phyloP scores from a whole-genome alignment of 2,329 filamentous ascomycete species.

The Zymoseptoria crescenta region DNA sequence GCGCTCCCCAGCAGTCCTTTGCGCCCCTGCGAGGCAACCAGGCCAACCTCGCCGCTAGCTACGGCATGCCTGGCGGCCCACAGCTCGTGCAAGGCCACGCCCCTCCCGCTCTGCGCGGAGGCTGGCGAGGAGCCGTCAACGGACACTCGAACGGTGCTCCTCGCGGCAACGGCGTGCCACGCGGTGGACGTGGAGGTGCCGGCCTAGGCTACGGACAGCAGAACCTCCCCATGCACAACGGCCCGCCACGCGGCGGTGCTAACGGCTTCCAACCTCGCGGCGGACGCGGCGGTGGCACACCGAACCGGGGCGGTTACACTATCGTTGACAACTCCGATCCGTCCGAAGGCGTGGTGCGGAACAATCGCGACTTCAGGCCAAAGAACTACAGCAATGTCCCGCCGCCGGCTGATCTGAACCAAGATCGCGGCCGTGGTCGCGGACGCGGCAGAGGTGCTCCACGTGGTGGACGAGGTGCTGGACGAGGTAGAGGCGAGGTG shows the following conservation, averaged over 20 bases:
- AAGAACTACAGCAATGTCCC: slow-evolving; percentile 47
- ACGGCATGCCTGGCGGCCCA: slow-evolving; percentile 51
- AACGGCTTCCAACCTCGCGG: slow-evolving; percentile 18
- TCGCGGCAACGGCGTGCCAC: slow-evolving; percentile 22
- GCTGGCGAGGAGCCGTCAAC: slow-evolving; percentile 50
- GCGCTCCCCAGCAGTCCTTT: slow-evolving; percentile 20
- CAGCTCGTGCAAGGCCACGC: slow-evolving; percentile 52
- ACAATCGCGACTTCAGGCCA: slow-evolving; percentile 50
- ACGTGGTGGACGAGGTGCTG: slow-evolving; percentile 15
- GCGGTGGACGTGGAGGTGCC: slow-evolving; percentile 31
- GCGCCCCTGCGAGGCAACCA: slow-evolving; percentile 22
- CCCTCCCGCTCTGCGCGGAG: slow-evolving; percentile 52
- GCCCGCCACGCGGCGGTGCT: slow-evolving; percentile 32
- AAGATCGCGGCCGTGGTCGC: slow-evolving; percentile 21
- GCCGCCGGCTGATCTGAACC: slow-evolving; percentile 52
- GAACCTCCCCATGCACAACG: slow-evolving; percentile 33
- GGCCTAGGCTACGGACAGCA: slow-evolving; percentile 29
- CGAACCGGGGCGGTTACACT: slow-evolving; percentile 38
- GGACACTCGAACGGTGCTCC: slow-evolving; percentile 36
- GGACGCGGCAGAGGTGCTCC: slow-evolving; percentile 18
- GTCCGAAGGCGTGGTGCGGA: slow-evolving; percentile 45
- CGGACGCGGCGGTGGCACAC: slow-evolving; percentile 19
- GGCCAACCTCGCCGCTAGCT: slow-evolving; percentile 34
- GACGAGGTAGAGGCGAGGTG: slow-evolving; percentile 13
- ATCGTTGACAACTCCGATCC: slow-evolving; percentile 45